Conservation (phyloP, 2,329 filamentous ascomycete genomes). For the Colletotrichum plurivorum region DNA sequence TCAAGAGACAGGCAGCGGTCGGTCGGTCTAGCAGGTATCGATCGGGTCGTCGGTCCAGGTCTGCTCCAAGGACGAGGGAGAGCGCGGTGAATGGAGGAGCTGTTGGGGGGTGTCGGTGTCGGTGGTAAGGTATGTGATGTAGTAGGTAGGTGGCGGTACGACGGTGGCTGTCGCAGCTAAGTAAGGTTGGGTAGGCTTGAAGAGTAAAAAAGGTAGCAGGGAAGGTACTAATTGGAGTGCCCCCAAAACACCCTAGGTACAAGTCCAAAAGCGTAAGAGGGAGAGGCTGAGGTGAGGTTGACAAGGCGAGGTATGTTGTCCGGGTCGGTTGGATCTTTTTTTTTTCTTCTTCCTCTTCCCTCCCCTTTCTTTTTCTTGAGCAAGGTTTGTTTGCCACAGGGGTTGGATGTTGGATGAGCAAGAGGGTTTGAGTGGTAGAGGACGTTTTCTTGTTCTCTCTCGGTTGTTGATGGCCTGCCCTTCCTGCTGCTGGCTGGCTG, state of each 20-base stretch:
- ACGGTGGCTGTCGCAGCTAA: conserved; percentile 34
- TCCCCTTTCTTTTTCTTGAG: neutral
- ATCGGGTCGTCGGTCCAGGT: conserved; percentile 26
- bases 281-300: no score
- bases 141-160: conserved; percentile 19
- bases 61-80: conserved; percentile 23
- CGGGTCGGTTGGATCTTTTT: neutral
- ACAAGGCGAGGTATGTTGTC: conserved; percentile 9
- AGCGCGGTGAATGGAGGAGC: conserved; percentile 21
- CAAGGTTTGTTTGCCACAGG: conserved; percentile 39
- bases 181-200: conserved; percentile 4
- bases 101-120: conserved; percentile 19
- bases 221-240: no score
- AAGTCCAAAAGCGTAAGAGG: no score
- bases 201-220: neutral
- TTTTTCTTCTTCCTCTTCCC: no score
- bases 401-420: conserved; percentile 6
- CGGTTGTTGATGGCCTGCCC: conserved; percentile 14
- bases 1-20: conserved; percentile 33
- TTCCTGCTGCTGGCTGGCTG: neutral
- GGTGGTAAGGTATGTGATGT: conserved; percentile 5
- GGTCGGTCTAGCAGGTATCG: conserved; percentile 24
- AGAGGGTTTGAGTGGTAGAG: conserved; percentile 20
- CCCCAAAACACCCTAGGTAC: no score
- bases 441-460: conserved; percentile 19